Evolutionary conservation across 2,329 filamentous ascomycete species (phyloP), one percentile per base, ranked within the genome.

Genomic region (Colletotrichum noveboracense): DNA sequence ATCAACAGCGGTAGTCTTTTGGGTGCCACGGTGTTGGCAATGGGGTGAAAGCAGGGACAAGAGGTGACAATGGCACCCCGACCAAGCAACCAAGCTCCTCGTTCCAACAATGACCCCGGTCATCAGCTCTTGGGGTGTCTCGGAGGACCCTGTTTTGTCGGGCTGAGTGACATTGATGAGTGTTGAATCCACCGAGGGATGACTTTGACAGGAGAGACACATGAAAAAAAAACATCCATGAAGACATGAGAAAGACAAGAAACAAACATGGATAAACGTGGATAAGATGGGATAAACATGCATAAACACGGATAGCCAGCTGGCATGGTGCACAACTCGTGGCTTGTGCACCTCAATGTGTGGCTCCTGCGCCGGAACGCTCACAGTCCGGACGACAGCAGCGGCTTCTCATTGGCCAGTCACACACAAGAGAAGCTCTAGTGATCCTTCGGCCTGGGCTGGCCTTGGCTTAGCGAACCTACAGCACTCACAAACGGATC

Each of bases 111-210:
- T 12, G n/a, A 52, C 43, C 10, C 43, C 43, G 43, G 43, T 55
- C 66, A 10, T 65, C 61, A 55, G 16, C 66, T 60, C 66, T 48
- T 65, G 71, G 67, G 34, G 38, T 66, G 71, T 74, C 60, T 74
- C 67, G 67, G 71, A 71, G 38, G 48, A 55, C 66, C 60, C 61
- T 71, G 71, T 60, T 61, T 61, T 34, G 30, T 36, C 43, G 30
- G 48, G 65, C 48, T 67, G 43, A 67, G 48, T 48, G 48, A 18
- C 58, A 48, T 34, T 26, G 34, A 21, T 34, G 58, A 30, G 58
- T 61, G 30, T 24, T 61, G 24, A 38, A 26, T 67, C 26, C 34
- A n/a, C n/a, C 26, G 58, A 55, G 6, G 26, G 36, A 24, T 36
- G 61, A 28, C 61, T 58, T 34, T n/a, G 34, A 7, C 34, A 66